Evolutionary conservation across 306 rosid genomes (phyloP).

Genomic region (Medicago arabica): DNA sequence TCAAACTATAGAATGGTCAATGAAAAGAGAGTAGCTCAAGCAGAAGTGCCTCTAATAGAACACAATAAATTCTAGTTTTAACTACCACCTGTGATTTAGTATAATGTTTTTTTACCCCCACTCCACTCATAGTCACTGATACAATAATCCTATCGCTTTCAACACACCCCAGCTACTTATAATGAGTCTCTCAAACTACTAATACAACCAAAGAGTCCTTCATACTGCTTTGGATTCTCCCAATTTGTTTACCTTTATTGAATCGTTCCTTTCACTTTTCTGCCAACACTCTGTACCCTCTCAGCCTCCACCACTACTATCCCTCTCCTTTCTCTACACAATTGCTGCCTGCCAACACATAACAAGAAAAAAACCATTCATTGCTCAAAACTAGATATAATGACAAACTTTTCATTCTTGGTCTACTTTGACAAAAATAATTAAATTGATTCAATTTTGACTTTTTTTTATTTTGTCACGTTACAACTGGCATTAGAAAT

Average conservation of each 20-base stretch:
- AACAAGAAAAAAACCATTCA: slow-evolving; percentile 2
- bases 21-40: not conserved
- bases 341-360: not conserved
- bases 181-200: slow-evolving; percentile 26
- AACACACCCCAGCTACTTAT: slow-evolving; percentile 36
- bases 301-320: slow-evolving; percentile 32
- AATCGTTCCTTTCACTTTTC: slow-evolving; percentile 67
- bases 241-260: slow-evolving; percentile 49
- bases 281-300: slow-evolving; percentile 44
- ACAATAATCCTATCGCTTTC: slow-evolving; percentile 38
- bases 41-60: not conserved
- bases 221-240: slow-evolving; percentile 52
- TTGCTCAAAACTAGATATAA: slow-evolving; percentile 4
- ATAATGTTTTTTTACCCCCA: not conserved
- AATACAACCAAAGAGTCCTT: slow-evolving; percentile 35
- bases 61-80: slow-evolving; percentile 33
- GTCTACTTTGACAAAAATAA: not conserved
- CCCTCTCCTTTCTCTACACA: slow-evolving; percentile 28
- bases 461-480: slow-evolving; percentile 4
- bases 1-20: not conserved
- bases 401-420: slow-evolving; percentile 18
- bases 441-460: not conserved
- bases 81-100: not conserved
- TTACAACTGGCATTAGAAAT: slow-evolving; percentile 30
- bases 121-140: not conserved